Evolutionary conservation across 257 asterid species (phyloP).

Genomic region (Henckelia pumila): DNA sequence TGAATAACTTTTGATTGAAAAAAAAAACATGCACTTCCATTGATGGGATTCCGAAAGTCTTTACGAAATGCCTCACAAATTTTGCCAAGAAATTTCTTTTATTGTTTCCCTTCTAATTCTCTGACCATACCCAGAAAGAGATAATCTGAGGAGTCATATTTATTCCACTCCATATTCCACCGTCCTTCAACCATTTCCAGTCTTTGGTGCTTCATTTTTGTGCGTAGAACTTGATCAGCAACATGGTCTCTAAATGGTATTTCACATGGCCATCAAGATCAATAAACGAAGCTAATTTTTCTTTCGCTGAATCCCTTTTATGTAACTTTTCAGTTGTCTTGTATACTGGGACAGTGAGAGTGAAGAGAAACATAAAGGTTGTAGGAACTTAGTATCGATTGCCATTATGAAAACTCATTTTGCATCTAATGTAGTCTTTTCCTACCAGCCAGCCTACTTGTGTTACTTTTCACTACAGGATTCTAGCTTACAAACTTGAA

Average conservation of each 20-base stretch:
- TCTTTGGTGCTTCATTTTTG: not conserved
- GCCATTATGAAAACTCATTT: not conserved
- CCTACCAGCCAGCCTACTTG: too few species aligned
- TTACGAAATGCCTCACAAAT: not conserved
- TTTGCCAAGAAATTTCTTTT: not conserved
- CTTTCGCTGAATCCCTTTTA: not conserved
- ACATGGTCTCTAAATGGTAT: not conserved
- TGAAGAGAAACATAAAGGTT: not conserved
- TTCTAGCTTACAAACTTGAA: too few species aligned
- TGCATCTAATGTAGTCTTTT: too few species aligned
- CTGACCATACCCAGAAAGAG: not conserved
- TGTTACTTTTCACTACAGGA: too few species aligned
- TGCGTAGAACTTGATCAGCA: not conserved
- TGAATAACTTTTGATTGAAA: not conserved
- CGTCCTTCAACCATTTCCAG: not conserved
- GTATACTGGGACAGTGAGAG: not conserved
- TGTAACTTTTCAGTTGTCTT: not conserved
- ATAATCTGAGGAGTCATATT: not conserved
- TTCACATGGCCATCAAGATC: not conserved
- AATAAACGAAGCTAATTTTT: not conserved
- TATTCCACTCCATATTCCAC: not conserved
- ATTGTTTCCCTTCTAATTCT: not conserved
- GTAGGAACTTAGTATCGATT: not conserved
- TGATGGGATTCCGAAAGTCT: not conserved
- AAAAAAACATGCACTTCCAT: not conserved